Conservation (phyloP, 2,329 filamentous ascomycete genomes). For the Ramichloridium luteum region DNA sequence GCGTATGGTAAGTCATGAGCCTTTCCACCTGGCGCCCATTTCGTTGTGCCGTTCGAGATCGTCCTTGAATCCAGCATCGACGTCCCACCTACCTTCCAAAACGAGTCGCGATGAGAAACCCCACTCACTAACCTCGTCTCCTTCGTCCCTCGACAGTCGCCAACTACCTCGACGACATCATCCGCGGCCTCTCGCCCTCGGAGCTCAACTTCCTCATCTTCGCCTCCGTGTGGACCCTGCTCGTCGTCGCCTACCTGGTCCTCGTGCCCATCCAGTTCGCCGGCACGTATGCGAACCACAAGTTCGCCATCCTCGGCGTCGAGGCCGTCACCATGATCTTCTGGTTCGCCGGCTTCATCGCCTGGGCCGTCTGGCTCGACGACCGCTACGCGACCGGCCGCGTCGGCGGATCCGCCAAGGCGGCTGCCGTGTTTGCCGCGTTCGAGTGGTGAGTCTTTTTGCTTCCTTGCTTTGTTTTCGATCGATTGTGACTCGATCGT, state of each 20-base stretch:
- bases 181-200: slow-evolving; percentile 40
- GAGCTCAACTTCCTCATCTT: slow-evolving; percentile 70
- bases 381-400: slow-evolving; percentile 36
- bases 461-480: too few species aligned
- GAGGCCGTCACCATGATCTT: slow-evolving; percentile 69
- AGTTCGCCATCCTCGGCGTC: slow-evolving; percentile 51
- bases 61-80: slow-evolving; percentile 4
- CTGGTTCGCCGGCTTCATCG: slow-evolving; percentile 81
- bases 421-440: slow-evolving; percentile 54
- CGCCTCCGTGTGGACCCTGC: slow-evolving; percentile 60
- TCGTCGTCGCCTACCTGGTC: slow-evolving; percentile 57
- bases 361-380: slow-evolving; percentile 54
- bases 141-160: too few species aligned
- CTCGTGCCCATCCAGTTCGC: slow-evolving; percentile 42
- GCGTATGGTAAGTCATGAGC: slow-evolving; percentile 55
- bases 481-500: too few species aligned
- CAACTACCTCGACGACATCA: slow-evolving; percentile 40
- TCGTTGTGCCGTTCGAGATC: not conserved
- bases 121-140: slow-evolving; percentile 1
- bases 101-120: not conserved
- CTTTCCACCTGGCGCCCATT: not conserved
- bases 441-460: slow-evolving; percentile 42
- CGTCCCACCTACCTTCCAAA: slow-evolving; percentile 1
- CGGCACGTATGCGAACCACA: slow-evolving; percentile 44
- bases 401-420: slow-evolving; percentile 50